Base-by-base conservation (phyloP, 495 filamentous ascomycete species). In the Daldinia grandis region DNA sequence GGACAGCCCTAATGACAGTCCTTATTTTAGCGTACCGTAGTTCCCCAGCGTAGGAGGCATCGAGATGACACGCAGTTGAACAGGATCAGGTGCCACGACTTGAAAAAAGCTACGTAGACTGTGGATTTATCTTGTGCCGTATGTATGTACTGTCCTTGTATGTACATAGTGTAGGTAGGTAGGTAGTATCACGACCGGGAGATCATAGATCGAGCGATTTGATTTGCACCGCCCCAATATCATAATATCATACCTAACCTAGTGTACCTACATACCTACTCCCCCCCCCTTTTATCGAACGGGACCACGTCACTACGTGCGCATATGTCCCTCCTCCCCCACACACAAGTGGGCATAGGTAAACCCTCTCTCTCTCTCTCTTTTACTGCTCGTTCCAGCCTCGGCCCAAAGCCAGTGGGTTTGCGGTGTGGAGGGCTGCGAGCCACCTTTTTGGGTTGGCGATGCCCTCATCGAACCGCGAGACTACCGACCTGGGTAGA, bases 51-150 rank as follows among this genome's bases (percentile, higher is more conserved):
- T 68, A 55, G 57, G 64, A 67, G 50, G 51, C 17, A 69, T 74
- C 67, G 65, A 74, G 68, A 77, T 77, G 73, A 77, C 75, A 77
- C 75, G 75, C 75, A 77, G 75, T 77, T 66, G 66, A 72, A 24
- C 49, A 76, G 66, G 75, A 74, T 77, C 75, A 77, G 75, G 75
- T 77, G 75, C 73, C 68, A 73, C 65, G 70, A 71, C 44, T 68
- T 63, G 62, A 58, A 37, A 61, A 40, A 3, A 47, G n/a, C 42
- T 47, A 47, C 42, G 42, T 47, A 47, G 42, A 47, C 42, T 21
- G 42, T 47, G 42, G 42, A 21, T 47, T 21, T 21, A n/a, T 4
- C 19, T 24, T 5, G 17, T 47, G 19, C 42, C 42, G 19, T n/a
- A n/a, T n/a, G n/a, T n/a, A n/a, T n/a, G n/a, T 47, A 47, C 42